These are phyloP conservation scores for Hanseniaspora uvarum DNA, from an alignment of 1,139 yeast genomes.

Conservation along the genomic window DNA sequence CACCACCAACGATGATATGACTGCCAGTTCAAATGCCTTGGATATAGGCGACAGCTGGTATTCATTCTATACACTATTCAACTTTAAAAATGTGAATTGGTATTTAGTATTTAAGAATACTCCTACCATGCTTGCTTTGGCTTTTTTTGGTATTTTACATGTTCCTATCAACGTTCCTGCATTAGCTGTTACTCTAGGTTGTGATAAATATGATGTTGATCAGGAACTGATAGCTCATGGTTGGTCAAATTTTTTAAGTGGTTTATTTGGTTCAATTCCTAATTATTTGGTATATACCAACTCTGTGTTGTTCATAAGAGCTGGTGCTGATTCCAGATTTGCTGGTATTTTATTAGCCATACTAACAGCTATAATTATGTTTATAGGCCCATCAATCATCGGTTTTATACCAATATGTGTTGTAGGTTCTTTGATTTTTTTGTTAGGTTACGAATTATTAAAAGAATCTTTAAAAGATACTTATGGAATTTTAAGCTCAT, in stretches of 20 bases:
- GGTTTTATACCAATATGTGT: slow-evolving; percentile 92
- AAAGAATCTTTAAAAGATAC: slow-evolving; percentile 84
- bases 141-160: slow-evolving; percentile 89
- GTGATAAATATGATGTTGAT: slow-evolving; percentile 77
- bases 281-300: slow-evolving; percentile 91
- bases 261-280: slow-evolving; percentile 76
- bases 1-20: slow-evolving; percentile 24
- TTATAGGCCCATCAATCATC: slow-evolving; percentile 83
- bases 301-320: slow-evolving; percentile 77
- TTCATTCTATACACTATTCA: slow-evolving; percentile 62
- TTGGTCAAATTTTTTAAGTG: slow-evolving; percentile 77
- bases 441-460: slow-evolving; percentile 79
- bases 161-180: slow-evolving; percentile 98
- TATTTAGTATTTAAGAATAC: slow-evolving; percentile 52
- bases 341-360: slow-evolving; percentile 81
- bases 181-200: slow-evolving; percentile 77
- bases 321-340: slow-evolving; percentile 82
- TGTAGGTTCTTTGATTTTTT: slow-evolving; percentile 81
- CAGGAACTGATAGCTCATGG: slow-evolving; percentile 93
- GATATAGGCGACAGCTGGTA: slow-evolving; percentile 46
- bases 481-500: slow-evolving; percentile 57
- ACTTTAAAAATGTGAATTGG: slow-evolving; percentile 67
- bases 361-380: slow-evolving; percentile 72
- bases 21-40: slow-evolving; percentile 33
- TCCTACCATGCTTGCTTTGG: slow-evolving; percentile 90